Base-by-base conservation (phyloP, 2,329 filamentous ascomycete species). In the Clathrospora elynae region DNA sequence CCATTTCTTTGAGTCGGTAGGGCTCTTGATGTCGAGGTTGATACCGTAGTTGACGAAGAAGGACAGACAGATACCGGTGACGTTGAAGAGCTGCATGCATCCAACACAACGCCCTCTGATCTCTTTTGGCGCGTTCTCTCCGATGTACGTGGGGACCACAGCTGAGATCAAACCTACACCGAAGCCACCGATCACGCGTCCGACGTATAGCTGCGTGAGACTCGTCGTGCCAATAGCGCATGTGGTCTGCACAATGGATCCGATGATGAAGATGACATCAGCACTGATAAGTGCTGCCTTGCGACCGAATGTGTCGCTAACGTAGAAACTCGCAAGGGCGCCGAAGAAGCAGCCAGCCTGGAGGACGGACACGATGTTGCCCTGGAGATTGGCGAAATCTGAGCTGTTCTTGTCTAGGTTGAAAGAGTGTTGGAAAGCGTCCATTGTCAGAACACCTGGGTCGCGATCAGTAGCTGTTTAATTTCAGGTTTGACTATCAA, bases 41-140 rank as follows among this genome's bases (percentile, higher is more conserved):
- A 78, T 76, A 23, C 77, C 76, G 49, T 78, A 80, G 58, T 79
- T 77, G 39, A 79, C 71, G 64, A 78, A 79, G 65, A 78, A 79
- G 23, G 73, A 72, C 12, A 78, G 61, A 35, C 75, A 78, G 14
- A 77, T 78, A 9, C 72, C 72, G 1, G 71, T 72, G 14, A 74
- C 72, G 50, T 71, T 74, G 57, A 71, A 70, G 4, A 71, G 57
- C 53, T 71, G 68, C 60, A 61, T 69, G 57, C 64, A 68, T 7
- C 67, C 68, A 32, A 71, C 65, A 33, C 68, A 71, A 16, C 68
- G 61, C 11, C 68, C 68, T 39, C 68, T 54, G 33, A 71, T 71
- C 42, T 70, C 62, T 54, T 73, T 73, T 33, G 73, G 73, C 5
- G 70, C 72, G 45, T 73, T 74, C 49, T 75, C 72, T n/a, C 71